These are phyloP conservation scores for Chrysanthemum seticuspe DNA, from an alignment of 129 eudicot genomes.

Conservation along the genomic window DNA sequence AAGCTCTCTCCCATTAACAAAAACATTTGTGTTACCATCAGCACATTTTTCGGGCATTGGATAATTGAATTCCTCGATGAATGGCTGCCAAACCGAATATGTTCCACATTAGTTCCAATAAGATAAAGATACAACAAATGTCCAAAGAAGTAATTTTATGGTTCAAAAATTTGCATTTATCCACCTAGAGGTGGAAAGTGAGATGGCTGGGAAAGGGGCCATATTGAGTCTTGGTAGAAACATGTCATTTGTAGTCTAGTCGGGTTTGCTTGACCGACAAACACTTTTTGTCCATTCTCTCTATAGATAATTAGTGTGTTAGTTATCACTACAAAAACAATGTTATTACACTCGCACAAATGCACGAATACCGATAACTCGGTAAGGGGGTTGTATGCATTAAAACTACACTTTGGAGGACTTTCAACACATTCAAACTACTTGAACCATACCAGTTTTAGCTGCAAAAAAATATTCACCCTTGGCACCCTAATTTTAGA, in stretches of 20 bases:
- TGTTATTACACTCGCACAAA: neutral
- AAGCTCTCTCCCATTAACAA: conserved; percentile 96
- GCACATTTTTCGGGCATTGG: conserved; percentile 83
- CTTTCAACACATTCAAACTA: neutral
- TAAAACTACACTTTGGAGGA: neutral
- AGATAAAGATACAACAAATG: neutral
- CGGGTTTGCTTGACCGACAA: neutral
- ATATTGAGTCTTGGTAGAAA: no score
- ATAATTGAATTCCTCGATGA: conserved; percentile 81
- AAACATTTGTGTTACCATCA: conserved; percentile 79
- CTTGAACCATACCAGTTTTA: conserved; percentile 1
- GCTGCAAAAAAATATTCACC: neutral
- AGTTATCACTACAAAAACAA: neutral
- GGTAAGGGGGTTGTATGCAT: neutral
- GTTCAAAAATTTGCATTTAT: neutral
- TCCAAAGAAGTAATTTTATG: neutral
- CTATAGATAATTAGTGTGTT: neutral
- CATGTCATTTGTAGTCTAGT: no score
- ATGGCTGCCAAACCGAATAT: conserved; percentile 53
- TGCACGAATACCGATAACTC: no score
- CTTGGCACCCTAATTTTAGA: neutral
- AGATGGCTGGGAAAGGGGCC: neutral
- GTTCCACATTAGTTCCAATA: neutral
- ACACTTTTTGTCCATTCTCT: no score
- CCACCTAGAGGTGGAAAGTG: neutral